These are phyloP conservation scores for Paramecium octaurelia DNA, from an alignment of 73 alveolate genomes.

Conservation along the genomic window DNA sequence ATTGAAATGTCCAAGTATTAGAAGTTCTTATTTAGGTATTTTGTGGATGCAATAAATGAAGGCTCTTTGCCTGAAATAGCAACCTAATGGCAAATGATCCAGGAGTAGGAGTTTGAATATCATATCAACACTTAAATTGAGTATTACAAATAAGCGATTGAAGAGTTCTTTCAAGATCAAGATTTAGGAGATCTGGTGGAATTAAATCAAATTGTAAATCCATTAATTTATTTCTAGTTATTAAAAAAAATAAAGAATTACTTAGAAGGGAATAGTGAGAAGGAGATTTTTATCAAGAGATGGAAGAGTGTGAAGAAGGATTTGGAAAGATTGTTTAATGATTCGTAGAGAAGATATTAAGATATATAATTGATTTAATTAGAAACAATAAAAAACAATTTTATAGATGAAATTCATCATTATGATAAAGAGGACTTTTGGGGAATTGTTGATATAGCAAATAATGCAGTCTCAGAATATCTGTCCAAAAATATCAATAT, in stretches of 20 bases:
- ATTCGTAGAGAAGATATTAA: background rate
- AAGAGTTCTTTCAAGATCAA: background rate
- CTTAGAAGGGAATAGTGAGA: background rate
- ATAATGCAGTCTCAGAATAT: conserved; percentile 8
- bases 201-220: background rate
- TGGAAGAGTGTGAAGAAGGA: conserved; percentile 12
- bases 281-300: background rate
- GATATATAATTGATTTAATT: background rate
- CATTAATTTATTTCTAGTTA: background rate
- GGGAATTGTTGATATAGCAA: conserved; percentile 46
- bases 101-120: conserved; percentile 3
- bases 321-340: background rate
- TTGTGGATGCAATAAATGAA: conserved; percentile 33
- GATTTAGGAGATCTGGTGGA: background rate
- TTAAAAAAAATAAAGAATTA: background rate
- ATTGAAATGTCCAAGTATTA: conserved; percentile 31
- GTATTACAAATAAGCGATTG: background rate
- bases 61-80: background rate
- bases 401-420: background rate
- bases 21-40: background rate
- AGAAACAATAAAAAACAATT: background rate
- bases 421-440: conserved; percentile 32
- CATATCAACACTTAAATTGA: background rate
- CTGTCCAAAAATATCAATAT: background rate
- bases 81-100: conserved; percentile 23